Conservation (phyloP, 306 rosid species). For the Sicyos edulis region DNA sequence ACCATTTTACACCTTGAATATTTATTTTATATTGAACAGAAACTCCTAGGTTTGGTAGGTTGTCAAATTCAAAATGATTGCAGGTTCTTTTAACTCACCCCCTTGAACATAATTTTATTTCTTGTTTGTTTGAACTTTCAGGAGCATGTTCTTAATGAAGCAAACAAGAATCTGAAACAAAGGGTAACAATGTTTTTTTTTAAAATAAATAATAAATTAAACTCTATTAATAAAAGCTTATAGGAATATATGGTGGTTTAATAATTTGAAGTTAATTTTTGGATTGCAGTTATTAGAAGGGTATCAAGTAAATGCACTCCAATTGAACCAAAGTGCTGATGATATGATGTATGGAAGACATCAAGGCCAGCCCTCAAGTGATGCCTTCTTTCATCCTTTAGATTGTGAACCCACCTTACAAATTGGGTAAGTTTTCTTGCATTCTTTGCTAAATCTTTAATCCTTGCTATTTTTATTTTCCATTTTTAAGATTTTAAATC, state of each 20-base stretch:
- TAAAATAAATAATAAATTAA: too few species aligned
- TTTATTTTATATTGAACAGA: too few species aligned
- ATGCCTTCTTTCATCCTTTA: constrained; percentile 65
- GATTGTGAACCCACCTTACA: constrained; percentile 88
- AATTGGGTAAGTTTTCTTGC: constrained; percentile 57
- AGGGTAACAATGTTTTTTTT: constrained; percentile 37
- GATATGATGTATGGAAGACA: constrained; percentile 70
- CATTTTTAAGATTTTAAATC: background rate
- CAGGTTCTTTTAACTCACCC: background rate
- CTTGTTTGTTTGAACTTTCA: constrained; percentile 17
- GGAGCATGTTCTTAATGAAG: constrained; percentile 79
- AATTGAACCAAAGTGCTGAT: constrained; percentile 54
- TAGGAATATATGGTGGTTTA: background rate
- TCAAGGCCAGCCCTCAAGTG: constrained; percentile 49
- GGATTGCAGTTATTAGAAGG: constrained; percentile 64
- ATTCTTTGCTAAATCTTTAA: background rate
- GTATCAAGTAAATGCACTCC: constrained; percentile 63
- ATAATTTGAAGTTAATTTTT: background rate
- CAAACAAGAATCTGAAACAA: constrained; percentile 70
- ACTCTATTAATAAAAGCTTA: background rate
- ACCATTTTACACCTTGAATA: too few species aligned
- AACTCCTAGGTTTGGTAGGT: too few species aligned
- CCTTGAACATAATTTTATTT: background rate
- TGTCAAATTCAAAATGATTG: too few species aligned
- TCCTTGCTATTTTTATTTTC: background rate